Evolutionary conservation across 345 rosid genomes (phyloP).

Genomic region (Trapa bicornis): DNA sequence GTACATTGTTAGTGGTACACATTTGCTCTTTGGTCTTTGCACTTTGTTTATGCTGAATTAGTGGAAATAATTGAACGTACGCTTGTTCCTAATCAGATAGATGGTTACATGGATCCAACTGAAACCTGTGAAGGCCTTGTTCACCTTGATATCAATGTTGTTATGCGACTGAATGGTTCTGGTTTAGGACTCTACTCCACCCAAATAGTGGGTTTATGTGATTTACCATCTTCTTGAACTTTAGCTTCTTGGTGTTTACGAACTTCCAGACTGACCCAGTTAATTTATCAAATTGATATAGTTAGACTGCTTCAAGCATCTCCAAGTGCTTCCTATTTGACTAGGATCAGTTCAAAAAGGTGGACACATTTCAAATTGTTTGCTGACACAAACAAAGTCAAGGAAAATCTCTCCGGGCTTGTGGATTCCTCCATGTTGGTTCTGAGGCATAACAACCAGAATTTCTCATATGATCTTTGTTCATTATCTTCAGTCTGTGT

Average conservation of each 20-base stretch:
- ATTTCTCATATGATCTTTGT: not conserved
- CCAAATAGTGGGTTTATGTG: not conserved
- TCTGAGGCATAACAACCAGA: not conserved
- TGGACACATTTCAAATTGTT: not conserved
- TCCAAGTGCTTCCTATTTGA: too few species aligned
- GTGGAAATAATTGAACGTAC: not conserved
- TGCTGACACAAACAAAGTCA: too few species aligned
- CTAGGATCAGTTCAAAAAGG: not conserved
- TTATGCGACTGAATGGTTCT: not conserved
- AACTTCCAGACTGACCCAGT: not conserved
- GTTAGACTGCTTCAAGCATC: not conserved
- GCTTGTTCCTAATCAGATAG: too few species aligned
- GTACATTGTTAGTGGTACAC: not conserved
- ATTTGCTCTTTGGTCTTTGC: not conserved
- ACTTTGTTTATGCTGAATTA: not conserved
- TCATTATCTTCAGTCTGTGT: not conserved
- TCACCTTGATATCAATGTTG: not conserved
- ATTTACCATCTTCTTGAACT: not conserved
- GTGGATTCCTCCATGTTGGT: not conserved
- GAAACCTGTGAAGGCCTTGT: not conserved
- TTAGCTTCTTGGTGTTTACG: not conserved
- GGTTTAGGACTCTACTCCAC: not conserved
- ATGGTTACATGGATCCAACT: not conserved
- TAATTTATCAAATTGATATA: not conserved
- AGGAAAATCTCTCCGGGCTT: too few species aligned